phyloP scores from a whole-genome alignment of 495 filamentous ascomycete species.

The Beverwykella pulmonaria region DNA sequence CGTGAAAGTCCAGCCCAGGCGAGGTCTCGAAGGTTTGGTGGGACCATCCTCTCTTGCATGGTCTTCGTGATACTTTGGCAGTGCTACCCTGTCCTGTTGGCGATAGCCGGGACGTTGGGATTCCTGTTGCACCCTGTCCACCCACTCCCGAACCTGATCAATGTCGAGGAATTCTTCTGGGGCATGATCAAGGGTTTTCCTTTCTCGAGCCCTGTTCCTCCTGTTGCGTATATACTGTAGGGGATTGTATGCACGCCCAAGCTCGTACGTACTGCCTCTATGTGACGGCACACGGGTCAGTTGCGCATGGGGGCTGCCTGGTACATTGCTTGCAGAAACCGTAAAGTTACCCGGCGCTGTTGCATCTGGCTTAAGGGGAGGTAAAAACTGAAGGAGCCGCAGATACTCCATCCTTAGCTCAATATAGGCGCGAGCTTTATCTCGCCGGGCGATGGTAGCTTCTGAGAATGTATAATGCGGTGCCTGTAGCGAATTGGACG shows the following conservation, averaged over 20 bases:
- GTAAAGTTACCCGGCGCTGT: constrained; percentile 42
- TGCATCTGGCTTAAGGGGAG: constrained; percentile 64
- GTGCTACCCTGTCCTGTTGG: constrained; percentile 43
- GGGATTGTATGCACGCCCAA: constrained; percentile 77
- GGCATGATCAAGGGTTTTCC: constrained; percentile 68
- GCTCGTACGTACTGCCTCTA: constrained; percentile 32
- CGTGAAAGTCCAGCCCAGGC: constrained; percentile 77
- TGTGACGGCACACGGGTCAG: constrained; percentile 38
- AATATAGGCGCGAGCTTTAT: constrained; percentile 75
- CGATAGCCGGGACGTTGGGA: constrained; percentile 53
- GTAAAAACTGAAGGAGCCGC: constrained; percentile 71
- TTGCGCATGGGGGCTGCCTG: constrained; percentile 40
- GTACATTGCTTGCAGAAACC: constrained; percentile 35
- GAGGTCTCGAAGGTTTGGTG: constrained; percentile 51
- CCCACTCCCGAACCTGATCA: constrained; percentile 69
- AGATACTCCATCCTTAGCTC: constrained; percentile 81
- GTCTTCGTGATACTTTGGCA: constrained; percentile 58
- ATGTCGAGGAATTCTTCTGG: constrained; percentile 77
- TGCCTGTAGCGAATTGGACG: constrained; percentile 8
- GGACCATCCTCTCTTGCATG: constrained; percentile 14
- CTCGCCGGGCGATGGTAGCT: constrained; percentile 74
- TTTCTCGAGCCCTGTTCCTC: constrained; percentile 73
- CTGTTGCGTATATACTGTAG: constrained; percentile 86
- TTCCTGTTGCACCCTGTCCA: constrained; percentile 64
- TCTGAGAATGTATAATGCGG: constrained; percentile 63